These are phyloP conservation scores for Pulveroboletus sp. DNA, from an alignment of 768 basidiomycete species.

Conservation along the genomic window DNA sequence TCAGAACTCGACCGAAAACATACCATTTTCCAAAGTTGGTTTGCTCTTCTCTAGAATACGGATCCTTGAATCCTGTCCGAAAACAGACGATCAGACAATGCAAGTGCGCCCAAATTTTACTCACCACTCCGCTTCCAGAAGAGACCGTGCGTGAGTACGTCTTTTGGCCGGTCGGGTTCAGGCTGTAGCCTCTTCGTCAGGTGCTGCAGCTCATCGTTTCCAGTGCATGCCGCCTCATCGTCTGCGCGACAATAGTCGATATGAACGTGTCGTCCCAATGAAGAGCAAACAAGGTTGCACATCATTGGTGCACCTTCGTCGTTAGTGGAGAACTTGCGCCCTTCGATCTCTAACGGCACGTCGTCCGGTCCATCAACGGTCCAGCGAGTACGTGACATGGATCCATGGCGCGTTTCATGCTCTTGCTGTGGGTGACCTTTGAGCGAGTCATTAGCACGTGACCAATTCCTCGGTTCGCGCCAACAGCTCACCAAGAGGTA, in stretches of 20 bases:
- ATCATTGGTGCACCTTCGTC: slow-evolving; percentile 62
- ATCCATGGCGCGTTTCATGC: slow-evolving; percentile 61
- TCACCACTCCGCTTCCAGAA: slow-evolving; percentile 58
- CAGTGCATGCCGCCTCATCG: slow-evolving; percentile 32
- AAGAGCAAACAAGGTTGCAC: slow-evolving; percentile 52
- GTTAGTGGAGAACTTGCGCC: slow-evolving; percentile 47
- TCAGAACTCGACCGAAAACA: slow-evolving; percentile 3
- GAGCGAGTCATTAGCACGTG: not conserved
- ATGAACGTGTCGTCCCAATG: slow-evolving; percentile 54
- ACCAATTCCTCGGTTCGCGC: rapidly evolving
- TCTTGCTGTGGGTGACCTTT: slow-evolving; percentile 55
- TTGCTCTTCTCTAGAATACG: slow-evolving; percentile 56
- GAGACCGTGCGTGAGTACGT: slow-evolving; percentile 48
- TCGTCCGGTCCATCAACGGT: slow-evolving; percentile 49
- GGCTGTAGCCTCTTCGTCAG: slow-evolving; percentile 41
- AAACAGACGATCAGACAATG: not conserved
- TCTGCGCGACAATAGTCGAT: slow-evolving; percentile 51
- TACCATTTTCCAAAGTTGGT: slow-evolving; percentile 51
- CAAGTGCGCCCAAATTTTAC: not conserved
- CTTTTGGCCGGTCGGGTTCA: slow-evolving; percentile 44
- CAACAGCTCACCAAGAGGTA: slow-evolving; percentile 44
- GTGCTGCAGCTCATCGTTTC: slow-evolving; percentile 43
- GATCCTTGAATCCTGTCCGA: slow-evolving; percentile 53
- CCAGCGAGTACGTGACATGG: slow-evolving; percentile 58
- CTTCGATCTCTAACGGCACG: slow-evolving; percentile 47